Base-by-base conservation (phyloP, 116 monocot species). In the Trichopus zeylanicus region DNA sequence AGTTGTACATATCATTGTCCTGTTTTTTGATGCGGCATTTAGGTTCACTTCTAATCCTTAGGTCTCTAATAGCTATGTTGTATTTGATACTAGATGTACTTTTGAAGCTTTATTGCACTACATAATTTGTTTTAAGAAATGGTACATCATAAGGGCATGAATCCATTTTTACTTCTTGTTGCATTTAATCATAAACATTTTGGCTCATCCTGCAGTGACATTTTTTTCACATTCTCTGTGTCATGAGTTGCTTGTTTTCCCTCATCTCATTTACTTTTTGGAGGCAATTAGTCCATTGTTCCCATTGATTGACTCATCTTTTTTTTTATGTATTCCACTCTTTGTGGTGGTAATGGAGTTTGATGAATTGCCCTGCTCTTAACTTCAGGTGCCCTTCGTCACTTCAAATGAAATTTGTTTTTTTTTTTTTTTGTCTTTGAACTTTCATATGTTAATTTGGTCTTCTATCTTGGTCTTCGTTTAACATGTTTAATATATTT, bases 1-100 rank as follows among this genome's bases (percentile, higher is more conserved):
- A 55, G 56, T 32, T 72, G 53, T 53, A 52, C 31, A 31, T 23
- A 72, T 11, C 20, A 19, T 25, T 30, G 30, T 9, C 48, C 46
- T 59, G 22, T 51, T 18, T 65, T 22, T 42, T 42, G 55, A 38
- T 27, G 34, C 42, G 29, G 42, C 29, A 55, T 56, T 6, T 12
- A 55, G 55, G 28, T 55, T 55, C 12, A 13, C 26, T 27, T 34
- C 55, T 23, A 29, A 26, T 46, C 27, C 47, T 61, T 51, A 48
- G 22, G 30, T 7, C 32, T 49, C 11, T 32, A 0, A 15, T 42
- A 42, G 42, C 42, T 42, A 42, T 42, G 13, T 42, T 33, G 6
- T 33, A 33, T 33, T 15, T 42, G 13, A 1, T 13, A n/a, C 3
- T 42, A 1, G n/a, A 16, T 42, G 13, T 15, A 4, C 8, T n/a